Conservation (phyloP, 345 rosid species). For the Salix viminalis region DNA sequence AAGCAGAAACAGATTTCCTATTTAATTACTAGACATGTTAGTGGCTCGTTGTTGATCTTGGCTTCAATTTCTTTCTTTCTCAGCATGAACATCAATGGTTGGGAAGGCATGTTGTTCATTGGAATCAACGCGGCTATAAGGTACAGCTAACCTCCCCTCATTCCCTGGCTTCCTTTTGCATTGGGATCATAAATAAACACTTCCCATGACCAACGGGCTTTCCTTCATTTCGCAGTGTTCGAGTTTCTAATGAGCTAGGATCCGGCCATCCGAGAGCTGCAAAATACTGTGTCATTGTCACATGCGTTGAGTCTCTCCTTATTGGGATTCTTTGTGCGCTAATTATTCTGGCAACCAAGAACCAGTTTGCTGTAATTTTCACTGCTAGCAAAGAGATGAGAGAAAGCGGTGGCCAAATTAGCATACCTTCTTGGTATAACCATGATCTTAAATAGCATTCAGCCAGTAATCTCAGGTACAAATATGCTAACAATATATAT, state of each 20-base stretch:
- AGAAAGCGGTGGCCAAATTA: conserved; percentile 51
- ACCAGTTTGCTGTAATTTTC: conserved; percentile 66
- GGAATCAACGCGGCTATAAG: conserved; percentile 92
- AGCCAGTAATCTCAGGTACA: conserved; percentile 82
- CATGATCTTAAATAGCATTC: conserved; percentile 76
- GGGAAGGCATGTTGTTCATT: conserved; percentile 94
- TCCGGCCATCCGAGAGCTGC: conserved; percentile 84
- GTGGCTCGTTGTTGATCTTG: background rate
- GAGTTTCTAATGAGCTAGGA: conserved; percentile 91
- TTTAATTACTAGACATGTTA: background rate
- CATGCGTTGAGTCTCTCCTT: conserved; percentile 52
- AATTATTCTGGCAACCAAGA: conserved; percentile 43
- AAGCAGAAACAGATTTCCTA: background rate
- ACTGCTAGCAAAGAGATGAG: conserved; percentile 56
- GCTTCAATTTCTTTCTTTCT: conserved; percentile 6
- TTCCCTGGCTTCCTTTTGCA: background rate
- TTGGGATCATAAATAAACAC: background rate
- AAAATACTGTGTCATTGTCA: conserved; percentile 62
- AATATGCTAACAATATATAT: background rate
- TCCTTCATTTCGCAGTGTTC: conserved; percentile 41
- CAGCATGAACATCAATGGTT: conserved; percentile 97
- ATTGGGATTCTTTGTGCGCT: conserved; percentile 56
- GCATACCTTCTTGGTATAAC: conserved; percentile 78
- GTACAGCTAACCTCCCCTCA: conserved; percentile 24
- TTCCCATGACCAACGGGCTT: background rate